Percentiles rank a stretch among this genome's conserved stretches.
These are phyloP conservation scores for Leccinum longicurvipes DNA, from an alignment of 768 basidiomycete species.

Conservation along the genomic window DNA sequence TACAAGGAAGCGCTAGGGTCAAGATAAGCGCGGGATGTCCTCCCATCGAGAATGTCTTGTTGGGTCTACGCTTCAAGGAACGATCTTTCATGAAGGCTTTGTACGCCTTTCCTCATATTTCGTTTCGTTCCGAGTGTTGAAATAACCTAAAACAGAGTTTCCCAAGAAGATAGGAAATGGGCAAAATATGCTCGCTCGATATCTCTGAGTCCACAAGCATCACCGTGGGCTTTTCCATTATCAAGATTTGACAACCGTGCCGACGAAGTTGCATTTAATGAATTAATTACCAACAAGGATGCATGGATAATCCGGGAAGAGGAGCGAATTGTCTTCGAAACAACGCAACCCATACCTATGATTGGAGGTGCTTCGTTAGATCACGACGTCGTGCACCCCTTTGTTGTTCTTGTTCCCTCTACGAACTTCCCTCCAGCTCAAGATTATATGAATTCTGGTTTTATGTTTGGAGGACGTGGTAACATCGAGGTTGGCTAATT, in stretches of 20 bases:
- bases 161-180: background rate
- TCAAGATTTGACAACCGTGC: background rate
- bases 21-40: conserved; percentile 16
- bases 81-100: conserved; percentile 13
- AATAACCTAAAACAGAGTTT: background rate
- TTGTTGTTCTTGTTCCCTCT: conserved; percentile 17
- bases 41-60: background rate
- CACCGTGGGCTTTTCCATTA: background rate
- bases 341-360: conserved; percentile 1
- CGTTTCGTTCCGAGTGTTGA: background rate
- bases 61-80: conserved; percentile 22
- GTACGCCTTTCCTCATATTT: background rate
- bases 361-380: background rate
- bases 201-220: background rate
- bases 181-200: background rate
- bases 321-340: conserved; percentile 17
- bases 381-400: conserved; percentile 6
- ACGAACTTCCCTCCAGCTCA: conserved; percentile 20
- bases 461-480: background rate
- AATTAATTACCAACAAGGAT: conserved; percentile 6
- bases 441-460: background rate
- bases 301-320: conserved; percentile 19
- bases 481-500: background rate
- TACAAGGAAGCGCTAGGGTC: conserved; percentile 13
- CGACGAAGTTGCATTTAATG: background rate